phyloP scores from a whole-genome alignment of 257 asterid genomes.

The Solanum corneliomulleri region DNA sequence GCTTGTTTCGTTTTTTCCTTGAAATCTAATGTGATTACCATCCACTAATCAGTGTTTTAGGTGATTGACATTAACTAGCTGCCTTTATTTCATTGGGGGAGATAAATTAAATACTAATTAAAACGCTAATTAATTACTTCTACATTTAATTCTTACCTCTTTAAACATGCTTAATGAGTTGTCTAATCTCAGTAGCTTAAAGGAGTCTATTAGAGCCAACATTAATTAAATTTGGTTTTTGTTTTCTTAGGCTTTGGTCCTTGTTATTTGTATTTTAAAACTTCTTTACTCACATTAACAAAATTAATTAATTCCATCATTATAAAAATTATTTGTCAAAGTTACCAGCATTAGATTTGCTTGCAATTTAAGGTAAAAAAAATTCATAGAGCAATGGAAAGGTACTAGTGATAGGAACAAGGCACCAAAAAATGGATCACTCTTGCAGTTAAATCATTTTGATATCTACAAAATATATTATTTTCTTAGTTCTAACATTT shows the following conservation, averaged over 20 bases:
- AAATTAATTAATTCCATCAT: neutral
- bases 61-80: neutral
- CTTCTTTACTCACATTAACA: neutral
- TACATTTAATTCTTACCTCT: neutral
- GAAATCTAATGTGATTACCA: neutral
- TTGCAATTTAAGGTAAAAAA: neutral
- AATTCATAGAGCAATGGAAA: neutral
- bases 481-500: neutral
- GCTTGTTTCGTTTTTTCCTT: constrained; percentile 10
- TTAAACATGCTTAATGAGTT: neutral
- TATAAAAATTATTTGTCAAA: neutral
- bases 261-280: neutral
- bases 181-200: neutral
- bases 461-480: neutral
- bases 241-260: neutral
- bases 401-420: neutral
- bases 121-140: neutral
- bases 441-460: neutral
- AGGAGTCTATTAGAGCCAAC: neutral
- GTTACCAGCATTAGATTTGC: neutral
- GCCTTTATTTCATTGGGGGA: neutral
- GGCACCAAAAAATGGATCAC: neutral
- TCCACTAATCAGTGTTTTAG: neutral
- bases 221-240: neutral
- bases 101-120: neutral